Evolutionary conservation across 1,284 basidiomycete species (phyloP), one percentile per base, ranked within the genome.

Genomic region (Sphagnurus paluster): DNA sequence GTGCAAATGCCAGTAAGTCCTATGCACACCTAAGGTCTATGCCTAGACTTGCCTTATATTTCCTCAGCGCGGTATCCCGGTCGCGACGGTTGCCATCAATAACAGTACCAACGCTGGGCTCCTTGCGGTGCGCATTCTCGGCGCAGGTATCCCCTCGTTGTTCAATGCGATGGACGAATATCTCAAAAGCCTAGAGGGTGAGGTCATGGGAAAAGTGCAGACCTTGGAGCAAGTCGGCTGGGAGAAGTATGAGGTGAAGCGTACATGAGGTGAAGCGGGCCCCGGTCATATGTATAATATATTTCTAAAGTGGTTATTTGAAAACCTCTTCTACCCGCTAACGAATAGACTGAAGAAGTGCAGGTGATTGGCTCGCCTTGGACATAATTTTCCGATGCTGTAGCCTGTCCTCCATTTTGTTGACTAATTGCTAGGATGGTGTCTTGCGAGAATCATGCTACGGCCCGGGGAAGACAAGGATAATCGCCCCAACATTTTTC

Each of bases 51-150:
- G 21, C 34, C 17, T 33, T n/a, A 16, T 33, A 14, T 16, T 54
- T 35, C 43, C 51, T 14, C 58, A 95, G 90, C 83, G 96, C 37
- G 97, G 96, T 19, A 91, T 99, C 50, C 96, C 96, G 2, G 93
- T 97, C 6, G 96, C 97, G 1, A 98, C 95, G 1, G 94, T 98
- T 8, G 96, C 95, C 1, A 98, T 99, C 67, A 95, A 96, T 69
- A 98, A 98, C 64, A 85, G 89, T 14, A 93, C 86, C 48, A 99
- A 99, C 60, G 96, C 95, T 0, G 96, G 88, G 1, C 72, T 99
- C 2, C 79, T 99, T 6, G 95, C 97, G 0, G 80, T 97, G 5
- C 83, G 96, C 9, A 96, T 98, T 29, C 76, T 99, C 1, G 84
- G 84, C 2, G 77, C 84, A 0, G 83, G 86, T 3, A 83, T 89